Percentiles rank a stretch among this genome's conserved stretches.
phyloP scores from a whole-genome alignment of 2,329 filamentous ascomycete genomes.

The Dothideomycetidae sp. region DNA sequence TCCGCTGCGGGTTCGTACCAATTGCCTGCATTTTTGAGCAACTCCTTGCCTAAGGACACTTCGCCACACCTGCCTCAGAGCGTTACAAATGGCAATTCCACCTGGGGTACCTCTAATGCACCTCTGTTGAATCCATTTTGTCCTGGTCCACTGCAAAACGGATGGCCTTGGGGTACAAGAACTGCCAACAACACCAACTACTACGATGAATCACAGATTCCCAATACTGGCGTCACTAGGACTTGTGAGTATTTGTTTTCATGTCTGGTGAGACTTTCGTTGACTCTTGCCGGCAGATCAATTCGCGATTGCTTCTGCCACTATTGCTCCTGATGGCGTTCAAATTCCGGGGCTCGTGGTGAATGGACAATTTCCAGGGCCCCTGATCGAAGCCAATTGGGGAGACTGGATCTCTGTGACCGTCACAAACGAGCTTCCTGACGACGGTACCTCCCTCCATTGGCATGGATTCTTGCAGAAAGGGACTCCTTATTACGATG shows the following conservation, averaged over 20 bases:
- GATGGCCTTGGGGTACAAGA: slow-evolving; percentile 19
- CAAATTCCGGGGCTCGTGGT: slow-evolving; percentile 15
- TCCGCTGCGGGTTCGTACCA: not conserved
- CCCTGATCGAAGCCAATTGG: slow-evolving; percentile 15
- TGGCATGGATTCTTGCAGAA: slow-evolving; percentile 37
- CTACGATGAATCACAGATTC: slow-evolving; percentile 17
- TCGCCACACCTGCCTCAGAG: not conserved
- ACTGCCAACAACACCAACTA: slow-evolving; percentile 19
- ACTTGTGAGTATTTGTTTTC: slow-evolving; percentile 12
- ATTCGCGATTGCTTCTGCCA: slow-evolving; percentile 19
- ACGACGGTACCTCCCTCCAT: slow-evolving; percentile 37
- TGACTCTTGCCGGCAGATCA: slow-evolving; percentile 16
- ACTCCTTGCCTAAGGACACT: not conserved
- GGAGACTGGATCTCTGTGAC: slow-evolving; percentile 23
- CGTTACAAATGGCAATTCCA: slow-evolving; percentile 9
- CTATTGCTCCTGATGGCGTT: slow-evolving; percentile 23
- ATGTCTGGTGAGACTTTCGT: not conserved
- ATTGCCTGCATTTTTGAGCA: not conserved
- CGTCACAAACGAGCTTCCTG: slow-evolving; percentile 22
- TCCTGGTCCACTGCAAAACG: slow-evolving; percentile 13
- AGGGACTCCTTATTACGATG: slow-evolving; percentile 40
- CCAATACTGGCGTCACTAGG: slow-evolving; percentile 23
- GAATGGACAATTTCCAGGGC: slow-evolving; percentile 10
- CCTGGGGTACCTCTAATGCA: slow-evolving; percentile 13
- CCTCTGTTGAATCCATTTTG: slow-evolving; percentile 13